Base-by-base conservation (phyloP, 2,329 filamentous ascomycete species). In the Colletotrichum neosansevieriae region DNA sequence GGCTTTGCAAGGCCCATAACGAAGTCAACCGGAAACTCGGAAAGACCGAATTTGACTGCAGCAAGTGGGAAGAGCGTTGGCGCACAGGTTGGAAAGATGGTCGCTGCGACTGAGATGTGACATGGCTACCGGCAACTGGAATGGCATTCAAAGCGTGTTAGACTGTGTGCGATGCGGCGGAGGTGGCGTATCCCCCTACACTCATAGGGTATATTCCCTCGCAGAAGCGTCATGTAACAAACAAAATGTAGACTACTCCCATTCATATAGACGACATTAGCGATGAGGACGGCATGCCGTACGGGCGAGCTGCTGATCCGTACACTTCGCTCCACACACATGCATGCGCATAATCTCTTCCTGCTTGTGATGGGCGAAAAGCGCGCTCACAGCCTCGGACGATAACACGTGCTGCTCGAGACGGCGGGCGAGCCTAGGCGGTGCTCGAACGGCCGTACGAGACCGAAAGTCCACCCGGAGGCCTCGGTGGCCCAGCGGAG, bases 1-100 rank as follows among this genome's bases (percentile, higher is more conserved):
- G 93, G 93, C 86, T 96, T 78, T 97, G 93, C 76, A 90, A 92
- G 75, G 93, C 93, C 69, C 93, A 97, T 79, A 97, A 97, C 79
- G 92, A 92, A 32, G 93, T 97, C 51, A 97, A 97, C 79, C 84
- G 85, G 69, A 98, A 98, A 83, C 79, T 99, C 73, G 96, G 96
- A 57, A 99, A 99, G 86, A 85, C 88, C 68, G 86, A 87, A 73
- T 99, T 99, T 81, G 94, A 99, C 84, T 99, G 96, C 81, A 84
- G 83, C 63, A 88, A 85, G 75, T 98, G 96, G 95, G 91, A 98
- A 79, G 93, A 98, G 85, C 88, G 96, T 78, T 99, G 96, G 96
- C 86, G 92, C 81, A 96, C 92, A 1, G 96, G 96, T 0, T 98
- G 92, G 91, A 89, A 88, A 77, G 90, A 91, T 74, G 88, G 88